Percentiles rank a stretch among this genome's conserved stretches.
These are phyloP conservation scores for Candida neerlandica DNA, from an alignment of 1,139 yeast species.

Conservation along the genomic window DNA sequence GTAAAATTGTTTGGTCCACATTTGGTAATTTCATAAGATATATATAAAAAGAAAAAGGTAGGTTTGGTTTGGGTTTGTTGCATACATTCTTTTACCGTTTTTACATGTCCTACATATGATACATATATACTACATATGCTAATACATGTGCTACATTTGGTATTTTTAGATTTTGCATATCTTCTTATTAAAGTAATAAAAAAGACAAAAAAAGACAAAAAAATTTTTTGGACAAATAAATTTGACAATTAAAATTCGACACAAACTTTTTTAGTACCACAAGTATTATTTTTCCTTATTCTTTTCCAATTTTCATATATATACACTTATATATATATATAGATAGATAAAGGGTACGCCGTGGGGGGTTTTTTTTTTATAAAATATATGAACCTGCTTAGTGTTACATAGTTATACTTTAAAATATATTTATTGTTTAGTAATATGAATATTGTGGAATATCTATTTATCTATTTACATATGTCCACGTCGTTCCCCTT, in stretches of 20 bases:
- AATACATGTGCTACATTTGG: too few species aligned
- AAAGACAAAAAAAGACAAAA: not conserved
- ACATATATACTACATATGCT: not conserved
- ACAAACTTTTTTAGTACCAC: not conserved
- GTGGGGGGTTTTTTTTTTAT: too few species aligned
- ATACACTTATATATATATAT: too few species aligned
- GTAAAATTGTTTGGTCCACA: slow-evolving; percentile 3
- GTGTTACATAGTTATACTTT: not conserved
- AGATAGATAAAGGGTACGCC: too few species aligned
- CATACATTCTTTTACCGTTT: not conserved
- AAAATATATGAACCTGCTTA: not conserved
- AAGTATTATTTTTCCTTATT: not conserved
- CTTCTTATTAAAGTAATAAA: not conserved
- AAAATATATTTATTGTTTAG: too few species aligned
- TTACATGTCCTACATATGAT: not conserved
- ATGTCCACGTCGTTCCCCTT: too few species aligned
- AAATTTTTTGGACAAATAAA: not conserved
- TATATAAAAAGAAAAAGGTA: not conserved
- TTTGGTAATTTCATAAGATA: not conserved
- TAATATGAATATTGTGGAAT: too few species aligned
- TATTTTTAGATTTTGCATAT: slow-evolving; percentile 3
- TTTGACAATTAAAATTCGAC: too few species aligned
- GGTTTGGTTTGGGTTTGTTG: not conserved
- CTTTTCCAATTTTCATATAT: too few species aligned
- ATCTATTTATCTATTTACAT: too few species aligned